phyloP scores from a whole-genome alignment of 225 moss, liverwort and hornwort genomes.

The Anthoceros angustus region DNA sequence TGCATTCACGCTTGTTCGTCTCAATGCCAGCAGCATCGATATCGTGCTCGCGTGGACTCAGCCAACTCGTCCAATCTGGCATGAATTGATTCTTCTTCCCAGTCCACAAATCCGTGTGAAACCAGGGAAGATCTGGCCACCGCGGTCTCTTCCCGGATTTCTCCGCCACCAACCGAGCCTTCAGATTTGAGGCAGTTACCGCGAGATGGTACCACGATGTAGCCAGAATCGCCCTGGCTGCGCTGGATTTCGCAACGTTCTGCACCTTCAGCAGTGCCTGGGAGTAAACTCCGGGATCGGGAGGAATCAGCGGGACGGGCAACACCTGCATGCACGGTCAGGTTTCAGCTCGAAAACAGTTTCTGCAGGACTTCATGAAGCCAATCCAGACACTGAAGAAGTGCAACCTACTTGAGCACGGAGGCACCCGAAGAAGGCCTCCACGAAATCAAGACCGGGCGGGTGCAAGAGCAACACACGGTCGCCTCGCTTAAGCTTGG shows the following conservation, averaged over 20 bases:
- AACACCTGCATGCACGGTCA: slow-evolving; percentile 21
- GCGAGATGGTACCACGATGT: slow-evolving; percentile 18
- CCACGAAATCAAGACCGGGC: slow-evolving; percentile 29
- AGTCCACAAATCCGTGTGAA: slow-evolving; percentile 13
- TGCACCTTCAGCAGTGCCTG: slow-evolving; percentile 24
- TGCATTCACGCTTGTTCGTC: no score
- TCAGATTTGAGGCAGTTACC: slow-evolving; percentile 12
- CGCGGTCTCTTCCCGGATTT: neutral
- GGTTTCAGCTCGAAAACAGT: no score
- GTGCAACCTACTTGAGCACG: slow-evolving; percentile 19
- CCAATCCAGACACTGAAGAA: no score
- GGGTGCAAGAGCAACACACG: slow-evolving; percentile 26
- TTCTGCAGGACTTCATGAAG: neutral
- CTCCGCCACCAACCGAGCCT: neutral
- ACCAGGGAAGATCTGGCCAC: slow-evolving; percentile 30
- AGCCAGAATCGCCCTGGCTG: slow-evolving; percentile 20
- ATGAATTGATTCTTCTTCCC: neutral
- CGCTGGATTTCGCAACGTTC: slow-evolving; percentile 15
- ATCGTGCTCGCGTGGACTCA: neutral
- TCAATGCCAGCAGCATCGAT: neutral
- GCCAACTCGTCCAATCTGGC: neutral
- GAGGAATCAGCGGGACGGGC: slow-evolving; percentile 30
- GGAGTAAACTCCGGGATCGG: slow-evolving; percentile 16
- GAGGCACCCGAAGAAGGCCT: slow-evolving; percentile 30
- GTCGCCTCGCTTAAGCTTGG: slow-evolving; percentile 16